Evolutionary conservation across 345 rosid genomes (phyloP).

Genomic region (Citrus maxima): DNA sequence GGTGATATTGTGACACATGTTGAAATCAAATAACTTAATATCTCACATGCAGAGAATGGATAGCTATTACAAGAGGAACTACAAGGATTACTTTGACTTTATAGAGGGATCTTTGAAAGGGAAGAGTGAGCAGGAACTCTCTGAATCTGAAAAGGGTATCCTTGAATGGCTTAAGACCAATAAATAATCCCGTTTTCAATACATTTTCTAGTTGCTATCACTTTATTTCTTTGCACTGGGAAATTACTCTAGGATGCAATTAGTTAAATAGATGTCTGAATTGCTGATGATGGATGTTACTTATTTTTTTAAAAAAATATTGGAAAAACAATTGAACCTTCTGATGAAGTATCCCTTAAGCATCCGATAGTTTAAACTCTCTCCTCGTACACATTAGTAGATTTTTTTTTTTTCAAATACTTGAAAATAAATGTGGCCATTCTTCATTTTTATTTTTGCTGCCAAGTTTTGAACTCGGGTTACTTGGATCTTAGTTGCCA

Average conservation of each 20-base stretch:
- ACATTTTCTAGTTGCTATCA: background rate
- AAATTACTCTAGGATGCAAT: background rate
- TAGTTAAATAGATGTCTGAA: background rate
- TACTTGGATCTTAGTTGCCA: background rate
- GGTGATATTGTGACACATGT: too few species aligned
- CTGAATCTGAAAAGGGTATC: slow-evolving; percentile 76
- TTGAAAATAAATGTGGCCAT: too few species aligned
- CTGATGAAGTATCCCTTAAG: too few species aligned
- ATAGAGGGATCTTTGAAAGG: slow-evolving; percentile 65
- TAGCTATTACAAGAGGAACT: slow-evolving; percentile 79
- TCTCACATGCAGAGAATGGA: slow-evolving; percentile 54
- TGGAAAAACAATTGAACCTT: background rate
- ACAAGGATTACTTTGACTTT: slow-evolving; percentile 81
- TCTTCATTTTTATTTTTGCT: too few species aligned
- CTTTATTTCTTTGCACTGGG: background rate
- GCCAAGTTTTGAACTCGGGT: too few species aligned
- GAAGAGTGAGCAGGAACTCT: slow-evolving; percentile 57
- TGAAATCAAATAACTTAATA: too few species aligned
- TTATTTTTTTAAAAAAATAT: too few species aligned
- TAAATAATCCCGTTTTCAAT: slow-evolving; percentile 26
- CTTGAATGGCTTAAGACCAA: slow-evolving; percentile 78
- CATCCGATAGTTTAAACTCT: too few species aligned
- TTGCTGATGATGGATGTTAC: background rate
- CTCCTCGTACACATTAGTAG: too few species aligned
- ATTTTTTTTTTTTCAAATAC: too few species aligned